A percentile compares a stretch with the other conserved stretches of the same genome.
phyloP scores from a whole-genome alignment of 306 rosid genomes.

The Cicer cuneatum region DNA sequence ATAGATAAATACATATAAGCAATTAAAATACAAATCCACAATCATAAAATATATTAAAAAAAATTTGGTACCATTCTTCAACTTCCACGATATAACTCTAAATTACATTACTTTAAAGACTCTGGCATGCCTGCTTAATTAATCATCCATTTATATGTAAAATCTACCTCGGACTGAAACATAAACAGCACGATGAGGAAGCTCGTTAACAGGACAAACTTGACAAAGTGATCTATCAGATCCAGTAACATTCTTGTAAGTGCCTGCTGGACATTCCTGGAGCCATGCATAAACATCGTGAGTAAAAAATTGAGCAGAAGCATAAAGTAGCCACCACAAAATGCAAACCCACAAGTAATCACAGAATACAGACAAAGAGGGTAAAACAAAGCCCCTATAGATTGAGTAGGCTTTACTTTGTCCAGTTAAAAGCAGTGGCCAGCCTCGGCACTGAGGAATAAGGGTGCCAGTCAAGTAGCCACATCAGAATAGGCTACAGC shows the following conservation, averaged over 20 bases:
- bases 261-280: constrained; percentile 96
- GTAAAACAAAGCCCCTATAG: constrained; percentile 29
- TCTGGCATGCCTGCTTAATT: constrained; percentile 17
- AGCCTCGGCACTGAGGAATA: neutral
- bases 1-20: neutral
- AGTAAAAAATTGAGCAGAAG: constrained; percentile 36
- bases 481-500: constrained; percentile 21
- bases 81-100: constrained; percentile 26
- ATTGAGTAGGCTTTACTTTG: constrained; percentile 25
- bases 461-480: constrained; percentile 19
- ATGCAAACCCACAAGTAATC: constrained; percentile 36
- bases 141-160: constrained; percentile 36
- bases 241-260: constrained; percentile 87
- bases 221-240: constrained; percentile 83
- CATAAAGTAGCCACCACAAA: constrained; percentile 41
- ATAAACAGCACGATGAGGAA: constrained; percentile 85
- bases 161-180: constrained; percentile 80
- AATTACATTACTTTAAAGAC: constrained; percentile 1
- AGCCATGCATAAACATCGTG: constrained; percentile 39
- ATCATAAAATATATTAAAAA: neutral
- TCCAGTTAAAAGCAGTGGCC: constrained; percentile 33
- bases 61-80: neutral
- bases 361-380: constrained; percentile 8
- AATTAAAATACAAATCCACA: neutral
- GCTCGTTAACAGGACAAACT: constrained; percentile 73